Evolutionary conservation across 2,329 filamentous ascomycete genomes (phyloP).

Genomic region (Biscogniauxia sp.): DNA sequence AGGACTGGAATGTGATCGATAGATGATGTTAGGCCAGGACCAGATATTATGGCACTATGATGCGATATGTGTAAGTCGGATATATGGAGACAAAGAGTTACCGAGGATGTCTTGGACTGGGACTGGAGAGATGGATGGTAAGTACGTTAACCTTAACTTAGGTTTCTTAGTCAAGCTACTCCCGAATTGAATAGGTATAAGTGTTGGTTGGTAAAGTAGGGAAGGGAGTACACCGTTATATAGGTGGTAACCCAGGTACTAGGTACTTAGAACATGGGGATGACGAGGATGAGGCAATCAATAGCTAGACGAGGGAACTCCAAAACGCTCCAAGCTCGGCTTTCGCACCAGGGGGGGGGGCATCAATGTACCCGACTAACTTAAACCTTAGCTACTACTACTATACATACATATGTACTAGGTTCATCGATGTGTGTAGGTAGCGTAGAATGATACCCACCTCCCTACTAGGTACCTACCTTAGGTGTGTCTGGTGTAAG

Average conservation of each 20-base stretch:
- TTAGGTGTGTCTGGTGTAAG: background rate
- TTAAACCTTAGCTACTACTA: no score
- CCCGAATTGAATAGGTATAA: background rate
- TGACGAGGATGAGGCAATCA: slow-evolving; percentile 11
- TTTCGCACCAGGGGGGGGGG: background rate
- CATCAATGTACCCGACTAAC: background rate
- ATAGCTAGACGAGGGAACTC: background rate
- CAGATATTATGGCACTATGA: slow-evolving; percentile 1
- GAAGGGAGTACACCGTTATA: slow-evolving; percentile 11
- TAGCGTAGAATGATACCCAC: background rate
- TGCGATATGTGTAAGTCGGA: slow-evolving; percentile 15
- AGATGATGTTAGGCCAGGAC: slow-evolving; percentile 1
- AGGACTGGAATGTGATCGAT: background rate
- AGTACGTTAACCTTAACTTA: background rate
- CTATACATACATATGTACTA: slow-evolving; percentile 2
- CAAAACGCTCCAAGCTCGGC: slow-evolving; percentile 8
- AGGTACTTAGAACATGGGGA: slow-evolving; percentile 1
- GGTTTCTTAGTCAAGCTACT: background rate
- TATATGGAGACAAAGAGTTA: slow-evolving; percentile 7
- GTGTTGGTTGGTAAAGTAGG: background rate
- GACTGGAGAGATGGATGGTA: no score
- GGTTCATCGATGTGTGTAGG: slow-evolving; percentile 8
- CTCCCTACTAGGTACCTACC: slow-evolving; percentile 1
- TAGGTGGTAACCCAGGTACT: slow-evolving; percentile 4
- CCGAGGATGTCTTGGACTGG: slow-evolving; percentile 16